These are phyloP conservation scores for Sporothrix inflata DNA, from an alignment of 2,329 filamentous ascomycete species.

Conservation along the genomic window DNA sequence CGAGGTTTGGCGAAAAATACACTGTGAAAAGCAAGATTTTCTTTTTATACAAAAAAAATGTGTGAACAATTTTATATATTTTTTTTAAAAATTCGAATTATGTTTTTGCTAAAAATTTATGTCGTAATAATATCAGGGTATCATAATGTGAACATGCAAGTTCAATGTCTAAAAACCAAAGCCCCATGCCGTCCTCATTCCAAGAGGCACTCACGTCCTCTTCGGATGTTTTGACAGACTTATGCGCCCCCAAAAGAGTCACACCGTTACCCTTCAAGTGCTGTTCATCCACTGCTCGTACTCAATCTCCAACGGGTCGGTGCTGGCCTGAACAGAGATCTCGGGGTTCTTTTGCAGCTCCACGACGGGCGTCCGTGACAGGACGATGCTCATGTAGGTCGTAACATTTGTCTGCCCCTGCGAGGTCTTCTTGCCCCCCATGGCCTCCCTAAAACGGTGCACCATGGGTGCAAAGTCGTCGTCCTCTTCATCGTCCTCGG, in stretches of 20 bases:
- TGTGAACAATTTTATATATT: too few relatives aligned
- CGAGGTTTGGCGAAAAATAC: too few relatives aligned
- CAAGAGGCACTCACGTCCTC: not conserved
- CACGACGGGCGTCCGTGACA: conserved; percentile 58
- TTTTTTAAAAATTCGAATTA: too few relatives aligned
- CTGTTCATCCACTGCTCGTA: conserved; percentile 35
- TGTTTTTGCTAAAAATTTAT: not conserved
- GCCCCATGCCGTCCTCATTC: not conserved
- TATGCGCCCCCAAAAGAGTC: not conserved
- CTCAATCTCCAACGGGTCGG: conserved; percentile 37
- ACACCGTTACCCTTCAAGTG: not conserved
- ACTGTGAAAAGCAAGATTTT: too few relatives aligned
- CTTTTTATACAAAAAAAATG: not conserved
- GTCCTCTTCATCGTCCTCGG: conserved; percentile 38
- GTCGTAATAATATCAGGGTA: not conserved
- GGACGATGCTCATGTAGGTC: conserved; percentile 63
- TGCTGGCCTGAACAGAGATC: conserved; percentile 53
- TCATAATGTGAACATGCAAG: not conserved
- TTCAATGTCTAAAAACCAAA: not conserved
- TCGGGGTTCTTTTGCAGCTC: conserved; percentile 56
- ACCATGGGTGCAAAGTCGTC: conserved; percentile 61
- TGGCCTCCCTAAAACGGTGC: conserved; percentile 59
- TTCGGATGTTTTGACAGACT: too few relatives aligned
- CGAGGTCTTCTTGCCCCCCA: conserved; percentile 35
- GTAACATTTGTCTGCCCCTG: conserved; percentile 38